Evolutionary conservation across 768 basidiomycete genomes (phyloP).

Genomic region (Paxillus rubicundulus): DNA sequence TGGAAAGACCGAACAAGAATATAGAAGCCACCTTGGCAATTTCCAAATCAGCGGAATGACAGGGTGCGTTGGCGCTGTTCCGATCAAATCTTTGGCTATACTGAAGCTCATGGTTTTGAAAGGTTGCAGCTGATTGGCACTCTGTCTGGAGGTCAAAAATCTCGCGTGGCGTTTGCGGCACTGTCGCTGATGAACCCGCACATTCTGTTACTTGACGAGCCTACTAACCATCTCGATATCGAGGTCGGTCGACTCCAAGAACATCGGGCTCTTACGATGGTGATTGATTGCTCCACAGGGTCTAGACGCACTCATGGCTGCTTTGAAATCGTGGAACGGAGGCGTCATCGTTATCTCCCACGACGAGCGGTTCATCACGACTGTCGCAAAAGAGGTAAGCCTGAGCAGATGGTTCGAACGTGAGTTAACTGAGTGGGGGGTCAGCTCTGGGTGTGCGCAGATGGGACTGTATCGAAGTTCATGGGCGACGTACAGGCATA

Average conservation of each 20-base stretch:
- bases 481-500: conserved; percentile 88
- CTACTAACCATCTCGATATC: conserved; percentile 95
- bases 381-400: conserved; percentile 75
- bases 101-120: background rate
- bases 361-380: conserved; percentile 94
- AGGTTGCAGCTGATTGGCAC: conserved; percentile 89
- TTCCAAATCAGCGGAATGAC: conserved; percentile 98
- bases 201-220: conserved; percentile 93
- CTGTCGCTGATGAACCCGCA: conserved; percentile 88
- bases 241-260: conserved; percentile 50
- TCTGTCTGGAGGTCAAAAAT: conserved; percentile 93
- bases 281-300: conserved; percentile 51
- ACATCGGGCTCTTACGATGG: background rate
- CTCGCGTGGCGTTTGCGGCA: conserved; percentile 88
- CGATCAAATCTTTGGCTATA: background rate
- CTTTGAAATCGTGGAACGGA: conserved; percentile 77
- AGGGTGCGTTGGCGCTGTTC: conserved; percentile 46
- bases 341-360: conserved; percentile 93
- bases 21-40: conserved; percentile 90
- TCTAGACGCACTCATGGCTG: conserved; percentile 91
- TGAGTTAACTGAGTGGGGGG: conserved; percentile 3
- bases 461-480: conserved; percentile 79
- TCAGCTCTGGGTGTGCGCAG: conserved; percentile 92
- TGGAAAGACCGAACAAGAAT: conserved; percentile 94
- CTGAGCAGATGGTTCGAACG: background rate